These are phyloP conservation scores for Fusarium sp. DNA, from an alignment of 2,329 filamentous ascomycete species.

Conservation along the genomic window DNA sequence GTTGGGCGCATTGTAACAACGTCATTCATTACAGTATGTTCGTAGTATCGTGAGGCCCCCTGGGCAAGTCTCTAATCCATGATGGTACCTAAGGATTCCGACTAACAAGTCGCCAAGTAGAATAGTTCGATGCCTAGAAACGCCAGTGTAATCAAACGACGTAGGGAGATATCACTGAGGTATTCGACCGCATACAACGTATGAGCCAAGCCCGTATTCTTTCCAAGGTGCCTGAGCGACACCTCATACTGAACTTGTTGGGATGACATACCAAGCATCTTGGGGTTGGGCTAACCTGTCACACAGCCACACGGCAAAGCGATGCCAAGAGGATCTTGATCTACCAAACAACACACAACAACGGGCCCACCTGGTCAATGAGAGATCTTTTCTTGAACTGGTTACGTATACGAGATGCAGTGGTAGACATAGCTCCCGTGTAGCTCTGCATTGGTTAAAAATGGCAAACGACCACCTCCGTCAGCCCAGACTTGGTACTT, in stretches of 20 bases:
- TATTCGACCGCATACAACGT: not conserved
- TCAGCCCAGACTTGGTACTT: slow-evolving; percentile 17
- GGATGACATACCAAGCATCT: slow-evolving; percentile 22
- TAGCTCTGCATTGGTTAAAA: not conserved
- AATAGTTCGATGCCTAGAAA: not conserved
- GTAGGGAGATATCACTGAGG: not conserved
- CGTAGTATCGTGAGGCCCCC: not conserved
- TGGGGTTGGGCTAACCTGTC: slow-evolving; percentile 7
- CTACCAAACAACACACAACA: not conserved
- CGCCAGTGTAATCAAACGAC: slow-evolving; percentile 5
- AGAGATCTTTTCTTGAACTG: not conserved
- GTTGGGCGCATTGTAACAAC: not conserved
- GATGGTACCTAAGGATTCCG: not conserved
- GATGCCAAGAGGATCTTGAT: slow-evolving; percentile 13
- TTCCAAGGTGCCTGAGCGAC: not conserved
- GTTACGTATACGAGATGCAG: not conserved
- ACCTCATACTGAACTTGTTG: not conserved
- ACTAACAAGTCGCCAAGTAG: slow-evolving; percentile 17
- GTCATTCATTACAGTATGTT: slow-evolving; percentile 29
- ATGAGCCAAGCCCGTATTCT: slow-evolving; percentile 2
- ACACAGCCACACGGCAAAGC: slow-evolving; percentile 26
- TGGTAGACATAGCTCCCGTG: not conserved
- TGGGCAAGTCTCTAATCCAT: slow-evolving; percentile 1
- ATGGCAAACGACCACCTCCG: slow-evolving; percentile 7
- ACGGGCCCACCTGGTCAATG: not conserved